Evolutionary conservation across 1,284 basidiomycete genomes (phyloP), one percentile per base, ranked within the genome.

Genomic region (Trichosporon sp.): DNA sequence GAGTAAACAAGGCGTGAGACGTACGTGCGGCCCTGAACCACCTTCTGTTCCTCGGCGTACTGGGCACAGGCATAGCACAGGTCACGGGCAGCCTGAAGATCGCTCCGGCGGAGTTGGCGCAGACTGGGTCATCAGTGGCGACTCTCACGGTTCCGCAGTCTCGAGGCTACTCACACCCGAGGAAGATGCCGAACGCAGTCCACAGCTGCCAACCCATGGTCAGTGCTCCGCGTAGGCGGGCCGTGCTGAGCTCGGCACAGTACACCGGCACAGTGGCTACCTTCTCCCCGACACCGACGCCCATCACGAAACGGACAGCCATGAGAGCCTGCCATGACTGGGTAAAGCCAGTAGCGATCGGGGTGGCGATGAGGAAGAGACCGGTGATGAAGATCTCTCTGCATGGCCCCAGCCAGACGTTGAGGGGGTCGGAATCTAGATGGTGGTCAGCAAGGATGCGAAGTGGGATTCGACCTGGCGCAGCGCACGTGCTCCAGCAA

Each of bases 351-450:
- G 87, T 86, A 1, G 65, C 71, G 26, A 84, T 83, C 14, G 81
- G 81, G 6, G 82, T 76, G 66, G 79, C 79, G 35, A 77, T 71
- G 10, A 74, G 73, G 14, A 67, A 83, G 66, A 88, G 77, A 67
- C 89, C 90, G 35, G 89, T 88, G 79, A 92, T 76, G 79, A 92
- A 92, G 77, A 93, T 92, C n/a, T 88, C 89, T 67, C 91, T 91
- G 59, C 91, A 88, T 73, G 92, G 89, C 3, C 92, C 92, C 68
- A 93, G 86, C 75, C 79, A 85, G 70, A 86, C 85, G 80, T 93
- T 93, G 72, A 92, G 86, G 3, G 91, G 92, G 61, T 89, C 88
- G 0, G 90, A 90, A 59, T 92, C 56, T 61, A 31, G 21, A 26
- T 26, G 46, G 43, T 6, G 26, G 43, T 66, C 43, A 48, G 65